Evolutionary conservation across 345 rosid species (phyloP), one percentile per base, ranked within the genome.

Genomic region (Hibiscus mutabilis): DNA sequence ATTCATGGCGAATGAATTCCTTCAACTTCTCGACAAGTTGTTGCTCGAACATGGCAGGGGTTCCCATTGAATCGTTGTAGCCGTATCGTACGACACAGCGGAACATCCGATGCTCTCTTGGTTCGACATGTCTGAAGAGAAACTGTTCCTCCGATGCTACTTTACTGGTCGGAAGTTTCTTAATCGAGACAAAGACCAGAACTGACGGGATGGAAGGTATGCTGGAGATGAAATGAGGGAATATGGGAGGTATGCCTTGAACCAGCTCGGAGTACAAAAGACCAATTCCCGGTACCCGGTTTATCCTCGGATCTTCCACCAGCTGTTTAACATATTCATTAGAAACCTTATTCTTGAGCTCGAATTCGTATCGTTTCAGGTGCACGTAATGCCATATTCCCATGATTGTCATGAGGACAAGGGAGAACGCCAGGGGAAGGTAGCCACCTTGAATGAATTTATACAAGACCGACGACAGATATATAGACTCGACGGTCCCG

Each of bases 21-120:
- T 86, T 86, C 67, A 85, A 47, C 76, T 81, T 33, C 15, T 86
- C 80, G 1, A 82, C 78, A 27, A 88, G 75, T 69, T 83, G 86
- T 8, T 74, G 79, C 80, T 88, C 93, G 6, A 89, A 86, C 76
- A 73, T 87, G 0, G 69, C 60, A 3, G 81, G 46, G 24, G 82
- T 86, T 25, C 58, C 84, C 13, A 76, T 78, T 9, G 64, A 72
- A 57, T 90, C 93, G 9, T 79, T 79, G 60, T 92, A 87, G 2
- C 91, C 96, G 62, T 85, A 89, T 74, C 98, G 84, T 10, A 86
- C 96, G 0, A 91, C 85, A 29, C 97, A 91, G 2, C 94, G 78
- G 73, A 91, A 88, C 83, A 93, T 85, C 4, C 86, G 75, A 33
- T 74, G 73, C 59, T 87, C 90, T 40, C 65, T 80, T 0, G 97